Evolutionary conservation across 1,284 basidiomycete species (phyloP), one percentile per base, ranked within the genome.

Genomic region (Puccinia brachypodii): DNA sequence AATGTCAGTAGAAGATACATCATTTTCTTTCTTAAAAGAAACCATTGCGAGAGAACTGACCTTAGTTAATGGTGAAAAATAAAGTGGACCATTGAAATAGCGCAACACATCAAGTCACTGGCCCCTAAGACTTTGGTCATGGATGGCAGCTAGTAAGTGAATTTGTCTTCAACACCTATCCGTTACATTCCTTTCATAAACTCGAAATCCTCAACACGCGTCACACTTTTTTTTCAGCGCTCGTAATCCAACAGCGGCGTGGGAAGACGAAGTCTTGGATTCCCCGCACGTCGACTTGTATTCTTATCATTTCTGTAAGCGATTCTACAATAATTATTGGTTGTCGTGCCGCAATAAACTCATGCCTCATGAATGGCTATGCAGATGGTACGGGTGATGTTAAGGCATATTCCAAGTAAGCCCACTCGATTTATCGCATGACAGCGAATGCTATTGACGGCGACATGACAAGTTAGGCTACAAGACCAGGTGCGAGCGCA

Each of bases 61-160:
- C 40, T 19, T 38, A 42, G 25, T 62, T 60, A 28, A 4, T 19
- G 19, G 16, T 47, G 19, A n/a, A 38, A n/a, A 68, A 42, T 22
- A 9, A 25, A 81, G 79, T 81, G 79, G 79, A 81, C 79, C 6
- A 36, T 81, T 50, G 68, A 56, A 73, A 64, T 81, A 16, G 79
- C 79, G 11, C 11, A 71, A 38, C 71, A 81, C 36, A 73, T 81
- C 58, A 81, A 81, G 47, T 73, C 71, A 38, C 47, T 81, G 1
- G 79, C 79, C 50, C 79, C 79, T 14, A 73, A 74, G 28, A 73
- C 69, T 74, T 64, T 81, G 56, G 79, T 81, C 9, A 81, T 81
- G 69, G 79, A 81, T 81, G 79, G 79, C 40, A 81, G 79, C 60
- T 81, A 74, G 79, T 81, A 44, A 28, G 75, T 58, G 3, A 22